Evolutionary conservation across 1,284 basidiomycete species (phyloP), one percentile per base, ranked within the genome.

Genomic region (Erythrobasidium hasegawianum): DNA sequence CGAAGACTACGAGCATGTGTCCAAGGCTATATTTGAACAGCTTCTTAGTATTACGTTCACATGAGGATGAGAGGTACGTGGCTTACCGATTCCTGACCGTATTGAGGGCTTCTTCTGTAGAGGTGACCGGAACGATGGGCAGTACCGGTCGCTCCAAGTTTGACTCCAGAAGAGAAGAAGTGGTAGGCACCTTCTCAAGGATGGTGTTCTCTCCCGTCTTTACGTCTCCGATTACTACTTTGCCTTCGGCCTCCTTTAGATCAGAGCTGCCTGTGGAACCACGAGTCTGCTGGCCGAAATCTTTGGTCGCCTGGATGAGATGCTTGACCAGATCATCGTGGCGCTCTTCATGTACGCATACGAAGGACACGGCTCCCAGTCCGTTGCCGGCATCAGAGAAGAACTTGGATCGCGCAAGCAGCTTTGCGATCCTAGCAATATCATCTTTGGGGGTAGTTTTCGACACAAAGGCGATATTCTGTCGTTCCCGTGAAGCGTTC

Each of bases 381-480:
- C 52, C 27, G 5, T 29, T 20, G n/a, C 52, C 52, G 10, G 52
- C 20, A 18, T 24, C 20, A 7, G 52, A 20, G 27, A 20, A 54
- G 27, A 54, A 54, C 24, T 54, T 54, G 22, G 52, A 22, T 9
- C 52, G 52, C 8, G 27, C 24, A 54, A 18, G n/a, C 18, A 54
- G 27, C 16, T 16, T 54, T 3, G 52, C 52, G 24, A 54, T 29
- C 16, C 52, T 18, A 24, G 52, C 52, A 16, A 54, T 20, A 54
- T 54, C 52, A 27, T 29, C 27, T 16, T 27, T 18, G 20, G 52
- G 52, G 10, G 52, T 16, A 4, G 52, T 54, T 20, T 54, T 54
- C 8, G 52, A 54, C 7, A 54, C 52, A 16, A 54, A n/a, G 24
- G 20, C 20, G 52, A 54, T 29, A 24, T 54, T 54, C 52, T 54